Evolutionary conservation across 1,284 basidiomycete genomes (phyloP).

Genomic region (Apiotrichum gracile): DNA sequence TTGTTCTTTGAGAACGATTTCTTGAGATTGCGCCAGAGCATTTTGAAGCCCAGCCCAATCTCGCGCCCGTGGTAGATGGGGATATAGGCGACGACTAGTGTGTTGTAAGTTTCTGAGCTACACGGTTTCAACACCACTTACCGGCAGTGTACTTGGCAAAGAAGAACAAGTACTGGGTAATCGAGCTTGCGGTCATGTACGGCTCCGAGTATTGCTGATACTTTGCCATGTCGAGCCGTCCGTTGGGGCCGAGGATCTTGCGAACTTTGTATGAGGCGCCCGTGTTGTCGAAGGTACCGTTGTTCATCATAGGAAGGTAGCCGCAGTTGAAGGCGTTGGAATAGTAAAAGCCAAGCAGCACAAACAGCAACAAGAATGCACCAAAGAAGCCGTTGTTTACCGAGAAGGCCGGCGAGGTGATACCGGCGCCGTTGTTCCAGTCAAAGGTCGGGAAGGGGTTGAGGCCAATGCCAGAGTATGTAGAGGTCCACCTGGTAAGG

Average conservation of each 20-base stretch:
- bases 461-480: slow-evolving; percentile 29
- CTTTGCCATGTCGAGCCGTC: slow-evolving; percentile 21
- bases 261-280: slow-evolving; percentile 40
- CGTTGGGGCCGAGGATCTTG: slow-evolving; percentile 30
- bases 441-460: slow-evolving; percentile 40
- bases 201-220: slow-evolving; percentile 39
- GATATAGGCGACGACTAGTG: slow-evolving; percentile 43
- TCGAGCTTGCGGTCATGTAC: slow-evolving; percentile 34
- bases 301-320: slow-evolving; percentile 35
- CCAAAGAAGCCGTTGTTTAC: slow-evolving; percentile 30
- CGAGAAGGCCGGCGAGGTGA: slow-evolving; percentile 32
- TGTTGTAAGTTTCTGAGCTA: slow-evolving; percentile 30
- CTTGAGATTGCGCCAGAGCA: slow-evolving; percentile 21
- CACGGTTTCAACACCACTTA: slow-evolving; percentile 2
- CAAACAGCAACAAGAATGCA: slow-evolving; percentile 19
- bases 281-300: slow-evolving; percentile 24
- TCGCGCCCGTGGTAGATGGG: slow-evolving; percentile 48
- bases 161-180: slow-evolving; percentile 34
- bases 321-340: slow-evolving; percentile 30
- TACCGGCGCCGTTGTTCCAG: slow-evolving; percentile 23
- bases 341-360: slow-evolving; percentile 26
- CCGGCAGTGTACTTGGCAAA: slow-evolving; percentile 37
- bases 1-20: neutral
- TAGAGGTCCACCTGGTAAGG: slow-evolving; percentile 21
- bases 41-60: slow-evolving; percentile 41